phyloP scores from a whole-genome alignment of 208 protist species.

The Porcisia hertigi region DNA sequence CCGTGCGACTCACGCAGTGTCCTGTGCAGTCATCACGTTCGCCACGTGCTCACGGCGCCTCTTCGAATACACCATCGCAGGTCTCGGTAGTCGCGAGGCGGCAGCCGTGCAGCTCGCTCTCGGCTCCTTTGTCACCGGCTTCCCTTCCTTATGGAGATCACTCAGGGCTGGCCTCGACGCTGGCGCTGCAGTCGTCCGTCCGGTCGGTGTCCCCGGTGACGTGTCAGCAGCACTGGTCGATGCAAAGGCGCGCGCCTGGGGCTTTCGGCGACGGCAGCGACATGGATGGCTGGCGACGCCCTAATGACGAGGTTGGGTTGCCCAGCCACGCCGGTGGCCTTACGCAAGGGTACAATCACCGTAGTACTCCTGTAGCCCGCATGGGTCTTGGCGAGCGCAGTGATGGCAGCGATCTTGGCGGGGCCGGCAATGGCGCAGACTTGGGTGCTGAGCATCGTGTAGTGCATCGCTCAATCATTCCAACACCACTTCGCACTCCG shows the following conservation, averaged over 20 bases:
- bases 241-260: background rate
- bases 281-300: background rate
- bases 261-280: background rate
- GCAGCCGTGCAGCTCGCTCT: background rate
- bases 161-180: background rate
- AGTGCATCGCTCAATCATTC: background rate
- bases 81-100: background rate
- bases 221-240: conserved; percentile 1
- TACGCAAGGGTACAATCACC: background rate
- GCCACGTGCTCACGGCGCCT: background rate
- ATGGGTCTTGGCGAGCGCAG: background rate
- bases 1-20: conserved; percentile 7
- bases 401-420: background rate
- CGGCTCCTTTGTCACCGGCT: background rate
- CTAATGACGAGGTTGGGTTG: background rate
- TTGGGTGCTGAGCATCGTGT: background rate
- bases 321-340: background rate
- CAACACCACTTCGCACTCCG: background rate
- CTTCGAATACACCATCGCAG: background rate
- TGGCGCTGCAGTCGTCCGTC: background rate
- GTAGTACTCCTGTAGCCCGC: background rate
- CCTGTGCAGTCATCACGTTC: background rate
- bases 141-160: background rate
- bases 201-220: background rate
- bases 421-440: background rate